phyloP scores from a whole-genome alignment of 176 grass and related monocot genomes.

The Elymus sibiricus region DNA sequence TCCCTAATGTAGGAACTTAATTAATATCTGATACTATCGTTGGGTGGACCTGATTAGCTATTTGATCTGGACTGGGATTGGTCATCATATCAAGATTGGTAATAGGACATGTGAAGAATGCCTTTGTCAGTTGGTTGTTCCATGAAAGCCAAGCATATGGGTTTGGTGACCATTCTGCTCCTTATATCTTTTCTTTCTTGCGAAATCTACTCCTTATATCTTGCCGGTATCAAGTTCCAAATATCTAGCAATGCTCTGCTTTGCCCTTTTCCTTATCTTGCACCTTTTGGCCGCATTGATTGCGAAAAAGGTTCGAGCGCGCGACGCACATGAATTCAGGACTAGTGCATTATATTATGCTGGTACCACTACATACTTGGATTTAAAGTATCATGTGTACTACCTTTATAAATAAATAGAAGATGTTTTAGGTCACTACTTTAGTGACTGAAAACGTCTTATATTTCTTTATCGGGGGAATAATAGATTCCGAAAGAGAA shows the following conservation, averaged over 20 bases:
- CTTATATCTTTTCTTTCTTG: background rate
- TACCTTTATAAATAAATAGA: too few species aligned
- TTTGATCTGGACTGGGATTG: background rate
- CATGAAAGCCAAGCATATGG: conserved; percentile 25
- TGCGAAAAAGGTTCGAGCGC: background rate
- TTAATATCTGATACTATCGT: background rate
- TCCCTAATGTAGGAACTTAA: background rate
- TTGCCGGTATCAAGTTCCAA: background rate
- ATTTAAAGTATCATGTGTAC: background rate
- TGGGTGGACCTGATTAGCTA: conserved; percentile 16
- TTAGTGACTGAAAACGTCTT: too few species aligned
- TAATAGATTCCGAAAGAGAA: background rate
- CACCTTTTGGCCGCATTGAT: conserved; percentile 18
- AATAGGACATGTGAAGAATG: conserved; percentile 37
- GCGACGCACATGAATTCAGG: background rate
- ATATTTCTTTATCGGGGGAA: too few species aligned
- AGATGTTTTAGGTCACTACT: too few species aligned
- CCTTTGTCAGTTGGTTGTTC: background rate
- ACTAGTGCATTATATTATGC: background rate
- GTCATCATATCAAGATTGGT: background rate
- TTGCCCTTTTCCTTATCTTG: background rate
- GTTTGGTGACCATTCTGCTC: conserved; percentile 18
- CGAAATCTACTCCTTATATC: background rate
- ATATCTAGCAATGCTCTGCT: conserved; percentile 9
- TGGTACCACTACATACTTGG: background rate